Evolutionary conservation across 2,329 filamentous ascomycete species (phyloP).

Genomic region (Colletotrichum echinochloae): DNA sequence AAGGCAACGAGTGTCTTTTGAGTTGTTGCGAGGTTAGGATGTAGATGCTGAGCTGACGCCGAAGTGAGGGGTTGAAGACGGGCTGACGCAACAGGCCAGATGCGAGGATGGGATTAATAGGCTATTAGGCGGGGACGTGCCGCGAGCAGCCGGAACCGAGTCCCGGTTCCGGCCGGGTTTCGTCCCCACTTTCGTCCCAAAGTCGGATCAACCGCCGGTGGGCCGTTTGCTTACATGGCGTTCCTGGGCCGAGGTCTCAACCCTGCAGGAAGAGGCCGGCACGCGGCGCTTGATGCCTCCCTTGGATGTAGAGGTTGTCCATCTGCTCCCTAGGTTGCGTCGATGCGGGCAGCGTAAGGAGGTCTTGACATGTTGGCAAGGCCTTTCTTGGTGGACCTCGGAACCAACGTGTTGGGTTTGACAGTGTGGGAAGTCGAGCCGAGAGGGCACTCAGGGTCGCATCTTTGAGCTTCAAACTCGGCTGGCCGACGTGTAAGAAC

Average conservation of each 20-base stretch:
- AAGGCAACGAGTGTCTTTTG: too few species aligned
- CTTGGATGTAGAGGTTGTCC: neutral
- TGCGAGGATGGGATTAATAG: neutral
- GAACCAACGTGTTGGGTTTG: neutral
- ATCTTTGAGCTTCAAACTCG: neutral
- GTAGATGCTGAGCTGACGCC: neutral
- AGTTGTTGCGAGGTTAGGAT: neutral
- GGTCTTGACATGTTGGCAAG: neutral
- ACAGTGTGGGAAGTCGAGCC: neutral
- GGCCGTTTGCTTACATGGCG: neutral
- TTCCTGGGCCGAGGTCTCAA: neutral
- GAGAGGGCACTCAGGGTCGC: neutral
- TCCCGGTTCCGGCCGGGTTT: neutral
- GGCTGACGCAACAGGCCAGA: neutral
- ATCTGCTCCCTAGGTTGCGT: neutral
- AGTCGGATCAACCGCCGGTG: neutral
- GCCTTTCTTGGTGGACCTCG: neutral
- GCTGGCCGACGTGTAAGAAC: neutral
- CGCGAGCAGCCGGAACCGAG: conserved; percentile 2
- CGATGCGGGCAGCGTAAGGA: neutral
- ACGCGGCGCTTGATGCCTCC: too few species aligned
- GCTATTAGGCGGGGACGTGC: neutral
- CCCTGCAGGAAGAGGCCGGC: neutral
- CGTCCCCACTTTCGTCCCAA: neutral
- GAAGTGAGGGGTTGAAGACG: neutral